Conservation (phyloP, 1,139 yeast species). For the Suhomyces yuchorum region DNA sequence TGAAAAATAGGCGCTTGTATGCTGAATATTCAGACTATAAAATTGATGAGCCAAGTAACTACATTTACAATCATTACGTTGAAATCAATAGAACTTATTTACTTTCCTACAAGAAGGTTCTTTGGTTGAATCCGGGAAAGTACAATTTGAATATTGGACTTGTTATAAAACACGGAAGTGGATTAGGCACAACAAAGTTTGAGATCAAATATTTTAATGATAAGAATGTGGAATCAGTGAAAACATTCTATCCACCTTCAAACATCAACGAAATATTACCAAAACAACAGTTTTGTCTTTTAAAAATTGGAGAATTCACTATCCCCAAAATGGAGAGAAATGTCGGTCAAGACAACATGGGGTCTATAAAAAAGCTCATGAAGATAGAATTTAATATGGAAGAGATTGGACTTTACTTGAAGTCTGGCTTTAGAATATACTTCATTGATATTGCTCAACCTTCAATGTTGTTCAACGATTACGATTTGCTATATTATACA, state of each 20-base stretch:
- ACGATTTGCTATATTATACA: slow-evolving; percentile 44
- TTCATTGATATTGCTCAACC: slow-evolving; percentile 58
- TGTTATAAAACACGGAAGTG: slow-evolving; percentile 54
- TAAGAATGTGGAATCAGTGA: slow-evolving; percentile 24
- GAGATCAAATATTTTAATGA: slow-evolving; percentile 39
- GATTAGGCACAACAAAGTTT: slow-evolving; percentile 62
- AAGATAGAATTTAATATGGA: slow-evolving; percentile 55
- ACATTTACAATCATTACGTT: slow-evolving; percentile 47
- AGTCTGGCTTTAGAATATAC: slow-evolving; percentile 58
- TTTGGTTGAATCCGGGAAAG: slow-evolving; percentile 54
- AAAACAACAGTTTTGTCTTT: slow-evolving; percentile 50
- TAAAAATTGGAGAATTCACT: slow-evolving; percentile 55
- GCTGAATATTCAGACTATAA: slow-evolving; percentile 55
- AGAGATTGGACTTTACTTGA: slow-evolving; percentile 58
- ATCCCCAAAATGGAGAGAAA: slow-evolving; percentile 19
- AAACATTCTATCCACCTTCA: slow-evolving; percentile 57
- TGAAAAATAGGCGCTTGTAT: slow-evolving; percentile 53
- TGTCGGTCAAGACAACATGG: neutral
- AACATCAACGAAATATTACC: slow-evolving; percentile 62
- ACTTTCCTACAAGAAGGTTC: slow-evolving; percentile 46
- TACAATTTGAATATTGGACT: slow-evolving; percentile 57
- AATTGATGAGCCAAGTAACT: slow-evolving; percentile 53
- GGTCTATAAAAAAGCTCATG: slow-evolving; percentile 27
- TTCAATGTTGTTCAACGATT: slow-evolving; percentile 45
- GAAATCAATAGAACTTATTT: slow-evolving; percentile 52